phyloP scores from a whole-genome alignment of 805 yeast species.

The Nakazawaea pomicola region DNA sequence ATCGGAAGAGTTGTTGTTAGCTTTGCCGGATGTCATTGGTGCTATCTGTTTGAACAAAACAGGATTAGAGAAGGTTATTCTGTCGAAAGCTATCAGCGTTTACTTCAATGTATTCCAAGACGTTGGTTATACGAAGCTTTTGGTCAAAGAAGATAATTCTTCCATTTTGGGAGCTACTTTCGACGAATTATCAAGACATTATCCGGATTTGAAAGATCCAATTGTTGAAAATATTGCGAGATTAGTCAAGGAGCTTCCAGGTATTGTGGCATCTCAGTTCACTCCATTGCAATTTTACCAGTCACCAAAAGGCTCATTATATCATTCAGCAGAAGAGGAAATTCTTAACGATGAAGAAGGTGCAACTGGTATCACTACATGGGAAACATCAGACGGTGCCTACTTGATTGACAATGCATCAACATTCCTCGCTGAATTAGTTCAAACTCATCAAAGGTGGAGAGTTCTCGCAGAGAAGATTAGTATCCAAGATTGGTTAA shows the following conservation, averaged over 20 bases:
- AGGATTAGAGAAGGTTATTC: constrained; percentile 58
- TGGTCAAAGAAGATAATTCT: constrained; percentile 49
- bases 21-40: constrained; percentile 72
- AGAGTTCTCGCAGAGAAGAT: constrained; percentile 32
- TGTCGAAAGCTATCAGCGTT: constrained; percentile 28
- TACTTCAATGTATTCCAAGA: constrained; percentile 49
- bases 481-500: constrained; percentile 39
- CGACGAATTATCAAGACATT: constrained; percentile 82
- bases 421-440: constrained; percentile 44
- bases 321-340: constrained; percentile 35
- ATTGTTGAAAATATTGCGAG: constrained; percentile 45
- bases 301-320: constrained; percentile 34
- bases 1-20: constrained; percentile 49
- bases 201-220: constrained; percentile 61
- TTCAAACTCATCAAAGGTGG: constrained; percentile 49
- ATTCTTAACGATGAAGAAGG: constrained; percentile 38
- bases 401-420: constrained; percentile 46
- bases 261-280: constrained; percentile 27
- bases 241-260: constrained; percentile 42
- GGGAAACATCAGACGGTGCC: constrained; percentile 48
- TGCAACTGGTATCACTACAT: constrained; percentile 34
- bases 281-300: constrained; percentile 40
- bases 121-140: constrained; percentile 44
- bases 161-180: constrained; percentile 59
- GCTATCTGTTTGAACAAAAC: constrained; percentile 76